phyloP scores from a whole-genome alignment of 768 basidiomycete genomes.

The Tricholoma sp. region DNA sequence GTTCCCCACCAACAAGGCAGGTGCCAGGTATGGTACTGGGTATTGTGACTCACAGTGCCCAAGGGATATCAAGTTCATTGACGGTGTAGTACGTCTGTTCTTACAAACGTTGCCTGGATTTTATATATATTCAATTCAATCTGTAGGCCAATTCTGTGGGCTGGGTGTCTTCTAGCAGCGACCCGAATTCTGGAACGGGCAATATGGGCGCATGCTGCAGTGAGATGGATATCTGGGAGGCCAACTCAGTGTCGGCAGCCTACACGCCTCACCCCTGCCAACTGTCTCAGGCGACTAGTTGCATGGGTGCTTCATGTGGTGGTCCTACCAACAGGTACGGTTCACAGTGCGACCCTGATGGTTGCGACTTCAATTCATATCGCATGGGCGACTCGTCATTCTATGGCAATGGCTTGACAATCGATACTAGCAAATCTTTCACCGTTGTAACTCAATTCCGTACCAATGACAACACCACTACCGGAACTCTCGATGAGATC shows the following conservation, averaged over 20 bases:
- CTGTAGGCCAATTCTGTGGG: conserved; percentile 32
- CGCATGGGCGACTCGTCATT: conserved; percentile 33
- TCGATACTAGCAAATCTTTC: conserved; percentile 34
- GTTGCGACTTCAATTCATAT: conserved; percentile 45
- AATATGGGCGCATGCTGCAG: conserved; percentile 33
- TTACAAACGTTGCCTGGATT: background rate
- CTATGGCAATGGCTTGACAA: conserved; percentile 30
- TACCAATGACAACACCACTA: conserved; percentile 30
- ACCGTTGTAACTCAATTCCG: conserved; percentile 43
- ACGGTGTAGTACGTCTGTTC: conserved; percentile 38
- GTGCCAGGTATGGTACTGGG: conserved; percentile 52
- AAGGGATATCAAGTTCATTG: conserved; percentile 57
- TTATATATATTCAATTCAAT: background rate
- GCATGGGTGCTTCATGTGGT: conserved; percentile 27
- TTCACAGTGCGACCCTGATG: conserved; percentile 35
- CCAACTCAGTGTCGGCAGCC: conserved; percentile 35
- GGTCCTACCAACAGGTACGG: conserved; percentile 24
- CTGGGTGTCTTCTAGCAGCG: conserved; percentile 26
- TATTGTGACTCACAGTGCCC: conserved; percentile 66
- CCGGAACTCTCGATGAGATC: conserved; percentile 35
- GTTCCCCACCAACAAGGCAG: conserved; percentile 49
- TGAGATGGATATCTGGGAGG: conserved; percentile 44
- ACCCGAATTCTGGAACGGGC: conserved; percentile 34
- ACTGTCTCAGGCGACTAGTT: conserved; percentile 25
- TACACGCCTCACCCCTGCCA: conserved; percentile 38